Percentiles rank a stretch among this genome's conserved stretches.
Conservation (phyloP, 768 basidiomycete genomes). For the Candolleomyces efflorescens region DNA sequence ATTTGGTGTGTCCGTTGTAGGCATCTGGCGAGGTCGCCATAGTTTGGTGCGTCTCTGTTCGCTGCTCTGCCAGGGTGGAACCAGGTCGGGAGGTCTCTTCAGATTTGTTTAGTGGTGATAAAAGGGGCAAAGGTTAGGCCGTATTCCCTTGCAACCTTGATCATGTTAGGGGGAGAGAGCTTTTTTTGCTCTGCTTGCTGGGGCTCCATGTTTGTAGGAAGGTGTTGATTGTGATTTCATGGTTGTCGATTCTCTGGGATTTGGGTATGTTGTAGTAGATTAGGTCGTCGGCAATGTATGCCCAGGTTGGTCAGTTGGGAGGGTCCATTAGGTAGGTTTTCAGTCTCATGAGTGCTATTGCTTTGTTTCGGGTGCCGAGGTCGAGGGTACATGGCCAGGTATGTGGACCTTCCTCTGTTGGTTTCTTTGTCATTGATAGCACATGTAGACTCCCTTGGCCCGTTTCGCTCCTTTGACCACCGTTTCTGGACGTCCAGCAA, state of each 20-base stretch:
- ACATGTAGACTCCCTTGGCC: too few relatives aligned
- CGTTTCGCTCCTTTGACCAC: too few relatives aligned
- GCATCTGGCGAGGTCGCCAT: background rate
- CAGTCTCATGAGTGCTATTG: conserved; percentile 17
- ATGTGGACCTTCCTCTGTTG: too few relatives aligned
- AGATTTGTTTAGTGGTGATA: background rate
- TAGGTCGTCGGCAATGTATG: conserved; percentile 5
- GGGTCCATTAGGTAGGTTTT: conserved; percentile 14
- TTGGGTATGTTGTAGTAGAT: background rate
- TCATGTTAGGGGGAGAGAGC: background rate
- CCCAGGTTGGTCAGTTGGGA: conserved; percentile 13
- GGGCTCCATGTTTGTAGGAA: background rate
- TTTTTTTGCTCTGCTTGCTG: background rate
- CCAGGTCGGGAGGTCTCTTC: background rate
- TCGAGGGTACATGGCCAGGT: too few relatives aligned
- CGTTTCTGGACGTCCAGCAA: too few relatives aligned
- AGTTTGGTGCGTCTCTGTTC: background rate
- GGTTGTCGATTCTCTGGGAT: conserved; percentile 9
- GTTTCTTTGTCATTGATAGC: too few relatives aligned
- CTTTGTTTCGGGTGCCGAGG: conserved; percentile 17
- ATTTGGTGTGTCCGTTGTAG: background rate
- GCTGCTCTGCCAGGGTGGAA: background rate
- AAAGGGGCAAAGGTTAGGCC: background rate
- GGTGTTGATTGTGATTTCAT: background rate
- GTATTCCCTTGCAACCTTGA: background rate